These are phyloP conservation scores for Paecilomyces sp. DNA, from an alignment of 2,329 filamentous ascomycete species.

Conservation along the genomic window DNA sequence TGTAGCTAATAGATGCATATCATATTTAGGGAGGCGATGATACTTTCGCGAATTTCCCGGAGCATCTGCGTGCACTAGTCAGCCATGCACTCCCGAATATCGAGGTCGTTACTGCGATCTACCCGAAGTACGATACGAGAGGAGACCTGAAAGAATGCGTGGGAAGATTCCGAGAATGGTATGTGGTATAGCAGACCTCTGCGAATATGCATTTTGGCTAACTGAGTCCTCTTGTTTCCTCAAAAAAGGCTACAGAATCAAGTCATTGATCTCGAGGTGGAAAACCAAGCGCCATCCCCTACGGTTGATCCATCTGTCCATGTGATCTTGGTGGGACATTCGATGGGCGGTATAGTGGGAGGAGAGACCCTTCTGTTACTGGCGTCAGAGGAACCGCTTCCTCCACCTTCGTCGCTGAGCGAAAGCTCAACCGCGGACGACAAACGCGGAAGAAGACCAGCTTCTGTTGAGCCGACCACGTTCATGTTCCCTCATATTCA, in stretches of 20 bases:
- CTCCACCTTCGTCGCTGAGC: slow-evolving; percentile 21
- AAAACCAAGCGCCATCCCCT: slow-evolving; percentile 68
- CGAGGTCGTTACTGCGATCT: slow-evolving; percentile 34
- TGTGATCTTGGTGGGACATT: slow-evolving; percentile 77
- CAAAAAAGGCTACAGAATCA: slow-evolving; percentile 69
- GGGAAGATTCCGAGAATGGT: slow-evolving; percentile 42
- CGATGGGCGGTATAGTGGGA: slow-evolving; percentile 89
- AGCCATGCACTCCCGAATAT: slow-evolving; percentile 37
- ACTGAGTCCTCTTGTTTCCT: background rate
- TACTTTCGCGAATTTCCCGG: slow-evolving; percentile 42
- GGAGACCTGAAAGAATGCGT: slow-evolving; percentile 42
- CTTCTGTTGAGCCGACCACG: slow-evolving; percentile 20
- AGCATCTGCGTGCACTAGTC: slow-evolving; percentile 34
- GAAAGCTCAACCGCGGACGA: slow-evolving; percentile 5
- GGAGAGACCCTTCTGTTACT: slow-evolving; percentile 79
- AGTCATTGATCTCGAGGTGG: slow-evolving; percentile 90
- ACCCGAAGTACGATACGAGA: slow-evolving; percentile 44
- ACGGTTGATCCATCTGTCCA: slow-evolving; percentile 80
- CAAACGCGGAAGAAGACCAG: slow-evolving; percentile 5
- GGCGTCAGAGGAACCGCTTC: slow-evolving; percentile 55
- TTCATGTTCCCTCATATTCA: slow-evolving; percentile 94
- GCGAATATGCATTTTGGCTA: background rate
- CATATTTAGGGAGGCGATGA: slow-evolving; percentile 39
- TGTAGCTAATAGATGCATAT: background rate
- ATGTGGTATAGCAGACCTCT: slow-evolving; percentile 3